Percentiles rank a stretch among this genome's conserved stretches.
Conservation (phyloP, 129 eudicot genomes). For the Tagetes patula region DNA sequence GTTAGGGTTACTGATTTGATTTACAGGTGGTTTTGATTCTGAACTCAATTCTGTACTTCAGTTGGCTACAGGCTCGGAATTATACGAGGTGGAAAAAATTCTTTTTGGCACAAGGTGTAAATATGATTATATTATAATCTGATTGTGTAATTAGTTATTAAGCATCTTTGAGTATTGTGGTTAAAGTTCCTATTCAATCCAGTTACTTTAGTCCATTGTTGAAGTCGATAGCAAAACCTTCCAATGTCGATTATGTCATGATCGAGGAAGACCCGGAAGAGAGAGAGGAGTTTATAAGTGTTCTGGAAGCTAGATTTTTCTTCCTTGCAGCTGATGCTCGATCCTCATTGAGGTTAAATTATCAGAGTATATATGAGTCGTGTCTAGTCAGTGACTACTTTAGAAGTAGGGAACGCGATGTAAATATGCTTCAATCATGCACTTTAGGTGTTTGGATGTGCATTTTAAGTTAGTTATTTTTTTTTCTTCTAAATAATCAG, state of each 20-base stretch:
- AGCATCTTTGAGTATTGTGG: neutral
- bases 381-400: neutral
- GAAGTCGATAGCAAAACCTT: slow-evolving; percentile 67
- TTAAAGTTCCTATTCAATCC: slow-evolving; percentile 26
- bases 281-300: slow-evolving; percentile 68
- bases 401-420: slow-evolving; percentile 18
- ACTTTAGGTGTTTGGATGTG: slow-evolving; percentile 20
- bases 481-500: neutral
- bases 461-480: neutral
- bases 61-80: slow-evolving; percentile 84
- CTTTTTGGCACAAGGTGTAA: slow-evolving; percentile 86
- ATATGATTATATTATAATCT: slow-evolving; percentile 13
- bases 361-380: neutral
- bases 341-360: slow-evolving; percentile 72
- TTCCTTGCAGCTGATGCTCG: slow-evolving; percentile 99
- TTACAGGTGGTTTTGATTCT: slow-evolving; percentile 54
- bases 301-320: slow-evolving; percentile 81
- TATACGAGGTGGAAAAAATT: slow-evolving; percentile 74
- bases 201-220: slow-evolving; percentile 92
- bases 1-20: slow-evolving; percentile 16
- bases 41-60: slow-evolving; percentile 84
- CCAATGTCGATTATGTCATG: slow-evolving; percentile 62
- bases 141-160: neutral
- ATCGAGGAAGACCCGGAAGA: slow-evolving; percentile 83
- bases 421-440: neutral